These are phyloP conservation scores for Petunia axillaris DNA, from an alignment of 257 asterid species.

Conservation along the genomic window DNA sequence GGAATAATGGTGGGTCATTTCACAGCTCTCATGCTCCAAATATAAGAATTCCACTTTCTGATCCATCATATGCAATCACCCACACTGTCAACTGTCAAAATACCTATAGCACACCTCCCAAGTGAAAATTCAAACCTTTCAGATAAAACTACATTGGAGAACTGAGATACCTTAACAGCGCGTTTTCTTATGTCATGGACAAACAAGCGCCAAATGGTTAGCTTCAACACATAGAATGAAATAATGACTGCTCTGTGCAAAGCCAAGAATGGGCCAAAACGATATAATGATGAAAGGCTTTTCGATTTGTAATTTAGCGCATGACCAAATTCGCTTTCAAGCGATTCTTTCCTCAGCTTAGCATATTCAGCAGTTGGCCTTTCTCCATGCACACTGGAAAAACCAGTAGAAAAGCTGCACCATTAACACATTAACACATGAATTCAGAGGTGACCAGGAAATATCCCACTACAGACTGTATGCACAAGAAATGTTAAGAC, in stretches of 20 bases:
- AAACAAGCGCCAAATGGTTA: conserved; percentile 71
- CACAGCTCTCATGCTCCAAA: conserved; percentile 17
- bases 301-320: conserved; percentile 54
- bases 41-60: neutral
- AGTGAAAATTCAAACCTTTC: neutral
- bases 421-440: conserved; percentile 2
- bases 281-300: conserved; percentile 61
- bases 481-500: conserved; percentile 9
- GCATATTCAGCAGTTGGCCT: conserved; percentile 97
- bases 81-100: conserved; percentile 8
- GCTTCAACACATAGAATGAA: conserved; percentile 80
- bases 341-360: conserved; percentile 81
- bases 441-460: neutral
- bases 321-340: conserved; percentile 80
- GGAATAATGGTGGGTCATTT: neutral
- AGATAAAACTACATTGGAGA: neutral
- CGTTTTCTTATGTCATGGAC: conserved; percentile 79
- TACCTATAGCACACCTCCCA: neutral
- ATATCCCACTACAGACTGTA: neutral
- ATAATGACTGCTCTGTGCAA: conserved; percentile 88
- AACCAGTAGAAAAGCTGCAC: conserved; percentile 76
- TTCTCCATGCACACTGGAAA: conserved; percentile 95
- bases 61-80: neutral
- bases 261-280: conserved; percentile 89
- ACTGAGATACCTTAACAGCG: conserved; percentile 65